Evolutionary conservation across 805 yeast species (phyloP).

Genomic region (Millerozyma acaciae): DNA sequence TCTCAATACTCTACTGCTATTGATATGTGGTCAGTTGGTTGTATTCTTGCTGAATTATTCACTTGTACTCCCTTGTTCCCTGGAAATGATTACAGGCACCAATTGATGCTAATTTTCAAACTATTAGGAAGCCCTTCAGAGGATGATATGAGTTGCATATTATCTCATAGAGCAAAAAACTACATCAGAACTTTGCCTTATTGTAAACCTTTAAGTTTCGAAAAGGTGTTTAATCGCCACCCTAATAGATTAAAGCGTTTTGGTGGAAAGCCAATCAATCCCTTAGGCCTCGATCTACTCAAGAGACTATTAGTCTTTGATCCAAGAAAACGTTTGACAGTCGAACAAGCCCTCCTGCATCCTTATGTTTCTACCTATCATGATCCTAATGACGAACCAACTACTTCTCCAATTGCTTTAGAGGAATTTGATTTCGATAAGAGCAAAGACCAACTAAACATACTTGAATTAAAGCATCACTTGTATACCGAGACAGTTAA

Average conservation of each 20-base stretch:
- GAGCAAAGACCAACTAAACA: constrained; percentile 65
- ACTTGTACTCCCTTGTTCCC: constrained; percentile 64
- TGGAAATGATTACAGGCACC: constrained; percentile 71
- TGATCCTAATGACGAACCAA: constrained; percentile 32
- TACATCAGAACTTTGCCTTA: constrained; percentile 25
- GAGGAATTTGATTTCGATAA: constrained; percentile 36
- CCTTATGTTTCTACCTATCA: constrained; percentile 87
- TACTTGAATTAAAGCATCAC: constrained; percentile 68
- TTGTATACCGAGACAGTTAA: constrained; percentile 72
- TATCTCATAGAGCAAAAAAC: constrained; percentile 21
- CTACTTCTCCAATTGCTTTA: constrained; percentile 16
- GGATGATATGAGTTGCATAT: constrained; percentile 15
- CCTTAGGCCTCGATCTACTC: constrained; percentile 29
- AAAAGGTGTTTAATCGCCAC: constrained; percentile 15
- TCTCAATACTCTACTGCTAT: constrained; percentile 73
- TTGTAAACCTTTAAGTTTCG: constrained; percentile 15
- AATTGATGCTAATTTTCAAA: constrained; percentile 60
- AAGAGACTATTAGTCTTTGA: constrained; percentile 81
- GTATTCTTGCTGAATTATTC: constrained; percentile 69
- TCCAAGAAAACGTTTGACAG: constrained; percentile 79
- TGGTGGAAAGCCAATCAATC: constrained; percentile 16
- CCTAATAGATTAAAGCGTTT: constrained; percentile 15
- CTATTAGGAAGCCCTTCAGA: constrained; percentile 62
- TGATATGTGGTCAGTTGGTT: constrained; percentile 80
- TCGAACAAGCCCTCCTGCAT: constrained; percentile 82